Base-by-base conservation (phyloP, 768 basidiomycete species). In the Russula brevipes region DNA sequence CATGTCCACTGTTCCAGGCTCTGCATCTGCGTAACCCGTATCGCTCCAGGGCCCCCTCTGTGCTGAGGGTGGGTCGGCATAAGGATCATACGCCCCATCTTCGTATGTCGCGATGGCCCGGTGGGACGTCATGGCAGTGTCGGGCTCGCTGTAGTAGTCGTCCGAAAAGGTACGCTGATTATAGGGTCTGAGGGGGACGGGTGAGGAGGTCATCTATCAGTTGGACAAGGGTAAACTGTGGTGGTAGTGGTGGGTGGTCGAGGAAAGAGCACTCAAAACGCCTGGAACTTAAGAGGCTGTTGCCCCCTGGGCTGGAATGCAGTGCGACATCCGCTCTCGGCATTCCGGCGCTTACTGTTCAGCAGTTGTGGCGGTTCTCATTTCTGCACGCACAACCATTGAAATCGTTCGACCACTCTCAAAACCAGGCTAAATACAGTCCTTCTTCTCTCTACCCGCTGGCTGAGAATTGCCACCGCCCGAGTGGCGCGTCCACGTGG, bases 151-250 rank as follows among this genome's bases (percentile, higher is more conserved):
- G 19, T 63, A 41, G 19, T 63, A 41, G 19, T 53, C 50, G 24
- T 19, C 56, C 8, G 33, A 36, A 4, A 54, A 51, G 31, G 38
- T 10, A 51, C 44, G 30, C 5, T 44, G 63, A 17, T 46, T 17
- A 47, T 65, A 63, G 16, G 61, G 0, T 33, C 10, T 47, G 44
- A 56, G 51, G 24, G 51, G 54, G 3, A 55, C 49, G 12, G 59
- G 33, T 55, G 59, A 66, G 38, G 59, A 66, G 38, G 70, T 79
- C 73, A 80, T 78, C 64, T 73, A 75, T 77, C 75, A 73, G 75
- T 77, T 75, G n/a, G 69, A 73, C 64, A 69, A 65, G 31, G 24
- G 24, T 24, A 24, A 24, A 24, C 24, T 24, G 24, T 24, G 24
- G 24, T 24, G 24, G 24, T 61, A 55, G 19, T 31, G 56, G 67